Conservation (phyloP, 1,284 basidiomycete species). For the Uromyces viciae-fabae region DNA sequence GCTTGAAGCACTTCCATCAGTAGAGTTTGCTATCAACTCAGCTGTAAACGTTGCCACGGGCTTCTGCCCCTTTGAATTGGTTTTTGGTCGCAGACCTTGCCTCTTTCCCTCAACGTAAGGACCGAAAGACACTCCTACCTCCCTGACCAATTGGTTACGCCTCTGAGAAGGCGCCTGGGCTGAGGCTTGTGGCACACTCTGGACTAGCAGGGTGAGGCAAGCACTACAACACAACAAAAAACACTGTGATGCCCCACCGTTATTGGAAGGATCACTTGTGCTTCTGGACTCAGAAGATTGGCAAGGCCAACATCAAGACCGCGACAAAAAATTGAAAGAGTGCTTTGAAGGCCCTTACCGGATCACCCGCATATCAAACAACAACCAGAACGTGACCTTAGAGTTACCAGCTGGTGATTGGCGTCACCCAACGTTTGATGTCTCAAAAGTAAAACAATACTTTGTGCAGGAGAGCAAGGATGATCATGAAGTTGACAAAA, state of each 20-base stretch:
- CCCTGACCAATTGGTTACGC: neutral
- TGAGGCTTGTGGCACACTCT: neutral
- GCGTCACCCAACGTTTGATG: conserved; percentile 8
- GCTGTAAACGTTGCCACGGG: neutral
- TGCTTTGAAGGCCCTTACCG: conserved; percentile 2
- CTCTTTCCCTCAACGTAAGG: neutral
- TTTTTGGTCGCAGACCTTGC: neutral
- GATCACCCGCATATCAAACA: neutral
- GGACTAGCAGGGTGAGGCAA: neutral
- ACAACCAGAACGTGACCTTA: conserved; percentile 13
- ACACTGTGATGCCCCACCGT: neutral
- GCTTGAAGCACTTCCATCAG: conserved; percentile 47
- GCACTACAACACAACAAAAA: conserved; percentile 6
- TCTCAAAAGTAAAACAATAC: conserved; percentile 21
- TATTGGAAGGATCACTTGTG: neutral
- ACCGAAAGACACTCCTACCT: no score
- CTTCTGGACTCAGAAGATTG: conserved; percentile 5
- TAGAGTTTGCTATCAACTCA: conserved; percentile 14
- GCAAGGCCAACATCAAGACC: neutral
- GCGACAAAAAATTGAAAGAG: conserved; percentile 9
- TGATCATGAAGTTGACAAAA: neutral
- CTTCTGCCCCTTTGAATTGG: neutral
- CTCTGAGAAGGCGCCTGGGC: neutral
- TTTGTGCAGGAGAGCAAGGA: neutral
- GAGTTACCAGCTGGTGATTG: neutral